phyloP scores from a whole-genome alignment of 768 basidiomycete genomes.

The Dentipellis sp. region DNA sequence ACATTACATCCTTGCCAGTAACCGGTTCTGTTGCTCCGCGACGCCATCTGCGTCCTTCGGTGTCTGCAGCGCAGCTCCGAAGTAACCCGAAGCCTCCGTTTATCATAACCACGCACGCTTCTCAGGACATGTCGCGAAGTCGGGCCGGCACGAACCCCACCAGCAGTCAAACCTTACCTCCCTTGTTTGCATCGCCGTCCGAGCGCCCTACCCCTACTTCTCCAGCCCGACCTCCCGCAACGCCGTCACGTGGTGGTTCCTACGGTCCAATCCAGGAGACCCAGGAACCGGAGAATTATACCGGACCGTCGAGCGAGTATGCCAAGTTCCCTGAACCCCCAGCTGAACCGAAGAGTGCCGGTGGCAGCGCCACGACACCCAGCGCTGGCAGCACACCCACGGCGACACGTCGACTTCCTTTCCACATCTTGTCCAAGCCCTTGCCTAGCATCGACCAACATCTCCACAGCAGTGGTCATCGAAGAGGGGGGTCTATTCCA shows the following conservation, averaged over 20 bases:
- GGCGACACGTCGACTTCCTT: constrained; percentile 34
- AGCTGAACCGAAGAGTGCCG: constrained; percentile 20
- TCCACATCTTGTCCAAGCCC: constrained; percentile 58
- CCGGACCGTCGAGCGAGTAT: constrained; percentile 63
- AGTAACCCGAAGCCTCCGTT: constrained; percentile 18
- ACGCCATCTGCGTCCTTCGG: constrained; percentile 55
- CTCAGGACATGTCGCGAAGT: constrained; percentile 36
- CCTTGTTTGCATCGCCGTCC: constrained; percentile 26
- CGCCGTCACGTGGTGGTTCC: constrained; percentile 45
- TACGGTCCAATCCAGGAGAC: constrained; percentile 27
- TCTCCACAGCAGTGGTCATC: constrained; percentile 23
- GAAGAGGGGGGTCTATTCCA: constrained; percentile 33
- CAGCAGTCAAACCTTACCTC: constrained; percentile 31
- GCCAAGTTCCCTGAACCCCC: constrained; percentile 68
- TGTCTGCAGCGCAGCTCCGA: constrained; percentile 71
- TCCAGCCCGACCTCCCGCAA: constrained; percentile 39
- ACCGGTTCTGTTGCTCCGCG: constrained; percentile 52
- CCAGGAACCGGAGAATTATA: constrained; percentile 39
- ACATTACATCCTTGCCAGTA: constrained; percentile 38
- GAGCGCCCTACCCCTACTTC: constrained; percentile 10
- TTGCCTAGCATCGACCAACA: constrained; percentile 24
- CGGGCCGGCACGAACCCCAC: constrained; percentile 64
- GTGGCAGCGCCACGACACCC: constrained; percentile 15
- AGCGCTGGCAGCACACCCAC: constrained; percentile 11
- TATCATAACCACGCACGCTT: constrained; percentile 13